Conservation (phyloP, 1,284 basidiomycete genomes). For the Testicularia cyperi region DNA sequence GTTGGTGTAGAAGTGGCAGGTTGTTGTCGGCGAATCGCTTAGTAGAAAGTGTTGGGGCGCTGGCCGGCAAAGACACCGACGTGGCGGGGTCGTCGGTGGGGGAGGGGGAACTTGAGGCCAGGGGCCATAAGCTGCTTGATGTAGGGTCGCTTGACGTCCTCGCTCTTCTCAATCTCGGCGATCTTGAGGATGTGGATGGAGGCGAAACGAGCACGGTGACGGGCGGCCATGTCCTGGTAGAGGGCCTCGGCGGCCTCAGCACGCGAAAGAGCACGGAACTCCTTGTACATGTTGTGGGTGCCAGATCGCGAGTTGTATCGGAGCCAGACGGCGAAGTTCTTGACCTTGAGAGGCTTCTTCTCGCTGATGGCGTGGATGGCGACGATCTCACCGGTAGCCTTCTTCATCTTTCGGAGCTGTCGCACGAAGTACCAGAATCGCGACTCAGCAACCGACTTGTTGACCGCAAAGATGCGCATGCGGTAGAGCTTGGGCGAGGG, state of each 20-base stretch:
- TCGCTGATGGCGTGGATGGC: conserved; percentile 96
- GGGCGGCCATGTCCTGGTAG: conserved; percentile 99
- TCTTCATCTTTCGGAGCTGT: conserved; percentile 86
- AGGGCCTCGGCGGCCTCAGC: conserved; percentile 93
- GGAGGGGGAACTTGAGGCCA: conserved; percentile 94
- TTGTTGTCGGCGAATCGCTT: conserved; percentile 29
- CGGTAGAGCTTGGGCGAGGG: conserved; percentile 95
- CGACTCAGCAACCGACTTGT: conserved; percentile 96
- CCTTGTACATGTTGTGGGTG: conserved; percentile 68
- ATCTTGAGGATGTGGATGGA: conserved; percentile 96
- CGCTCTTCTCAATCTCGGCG: conserved; percentile 86
- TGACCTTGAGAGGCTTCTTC: conserved; percentile 95
- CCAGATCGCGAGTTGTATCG: conserved; percentile 72
- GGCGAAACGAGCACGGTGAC: conserved; percentile 98
- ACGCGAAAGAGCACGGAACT: conserved; percentile 94
- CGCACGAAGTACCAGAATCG: conserved; percentile 99
- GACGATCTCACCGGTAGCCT: conserved; percentile 98
- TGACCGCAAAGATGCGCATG: conserved; percentile 99
- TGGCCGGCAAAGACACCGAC: conserved; percentile 61
- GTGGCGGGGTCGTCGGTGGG: conserved; percentile 71
- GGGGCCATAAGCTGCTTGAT: conserved; percentile 93
- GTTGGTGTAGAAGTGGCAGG: conserved; percentile 1
- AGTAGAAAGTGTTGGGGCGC: conserved; percentile 63
- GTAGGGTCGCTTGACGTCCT: conserved; percentile 81
- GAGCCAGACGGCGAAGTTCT: conserved; percentile 99